Conservation (phyloP, 495 filamentous ascomycete genomes). For the Penicillium canescens region DNA sequence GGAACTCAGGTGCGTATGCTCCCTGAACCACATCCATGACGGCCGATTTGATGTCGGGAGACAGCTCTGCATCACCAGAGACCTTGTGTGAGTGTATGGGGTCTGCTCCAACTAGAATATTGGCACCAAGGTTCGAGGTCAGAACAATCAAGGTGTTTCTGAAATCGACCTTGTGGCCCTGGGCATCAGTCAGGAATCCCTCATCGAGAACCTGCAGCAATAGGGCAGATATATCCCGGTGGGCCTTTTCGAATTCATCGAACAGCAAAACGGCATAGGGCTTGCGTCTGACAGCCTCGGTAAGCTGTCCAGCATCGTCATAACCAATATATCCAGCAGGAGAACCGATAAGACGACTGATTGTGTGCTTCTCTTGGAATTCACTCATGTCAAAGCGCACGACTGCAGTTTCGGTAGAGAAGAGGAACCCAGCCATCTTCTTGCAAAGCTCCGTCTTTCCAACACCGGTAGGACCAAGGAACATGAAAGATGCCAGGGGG, state of each 20-base stretch:
- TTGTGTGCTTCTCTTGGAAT: constrained; percentile 96
- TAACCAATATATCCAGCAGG: constrained; percentile 96
- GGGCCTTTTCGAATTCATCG: constrained; percentile 97
- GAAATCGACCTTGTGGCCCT: constrained; percentile 96
- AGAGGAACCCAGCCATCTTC: constrained; percentile 89
- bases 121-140: constrained; percentile 81
- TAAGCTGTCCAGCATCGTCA: constrained; percentile 94
- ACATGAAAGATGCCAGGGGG: constrained; percentile 93
- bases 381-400: constrained; percentile 97
- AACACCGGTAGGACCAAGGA: constrained; percentile 93
- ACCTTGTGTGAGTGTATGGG: constrained; percentile 49
- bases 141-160: constrained; percentile 94
- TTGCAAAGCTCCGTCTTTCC: constrained; percentile 98
- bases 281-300: constrained; percentile 91
- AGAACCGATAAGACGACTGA: constrained; percentile 87
- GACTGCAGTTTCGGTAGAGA: constrained; percentile 87
- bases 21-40: constrained; percentile 86
- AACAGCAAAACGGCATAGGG: constrained; percentile 94
- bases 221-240: constrained; percentile 91
- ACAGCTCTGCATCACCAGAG: constrained; percentile 61
- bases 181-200: constrained; percentile 91
- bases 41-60: constrained; percentile 65
- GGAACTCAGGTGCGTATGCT: constrained; percentile 87
- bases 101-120: constrained; percentile 48
- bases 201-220: constrained; percentile 95